A percentile compares a stretch with the other conserved stretches of the same genome.
These are phyloP conservation scores for Aspergillus ochraceus DNA, from an alignment of 2,329 filamentous ascomycete genomes.

Conservation along the genomic window DNA sequence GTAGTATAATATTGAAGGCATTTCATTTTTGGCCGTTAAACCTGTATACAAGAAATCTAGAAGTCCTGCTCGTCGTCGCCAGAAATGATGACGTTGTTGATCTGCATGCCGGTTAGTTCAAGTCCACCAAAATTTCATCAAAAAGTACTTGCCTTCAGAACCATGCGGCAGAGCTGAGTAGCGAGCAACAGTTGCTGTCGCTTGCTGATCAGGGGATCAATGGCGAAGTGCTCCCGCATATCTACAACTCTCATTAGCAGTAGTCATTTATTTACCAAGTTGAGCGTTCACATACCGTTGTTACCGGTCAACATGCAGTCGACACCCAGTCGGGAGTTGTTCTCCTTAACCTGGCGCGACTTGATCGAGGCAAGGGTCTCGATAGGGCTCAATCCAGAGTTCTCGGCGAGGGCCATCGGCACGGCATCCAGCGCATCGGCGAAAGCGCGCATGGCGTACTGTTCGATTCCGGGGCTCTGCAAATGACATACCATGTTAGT, in stretches of 20 bases:
- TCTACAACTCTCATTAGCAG: conserved; percentile 49
- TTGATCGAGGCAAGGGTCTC: conserved; percentile 94
- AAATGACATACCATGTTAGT: conserved; percentile 4
- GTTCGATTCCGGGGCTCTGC: conserved; percentile 88
- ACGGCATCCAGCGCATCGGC: conserved; percentile 90
- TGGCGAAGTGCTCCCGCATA: conserved; percentile 97
- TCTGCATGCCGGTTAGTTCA: conserved; percentile 38
- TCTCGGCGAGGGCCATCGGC: conserved; percentile 95
- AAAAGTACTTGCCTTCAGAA: conserved; percentile 69
- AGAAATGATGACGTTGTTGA: conserved; percentile 92
- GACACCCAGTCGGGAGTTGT: conserved; percentile 77
- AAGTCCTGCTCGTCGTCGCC: conserved; percentile 86
- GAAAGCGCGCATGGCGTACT: conserved; percentile 98
- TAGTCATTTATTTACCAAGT: not conserved
- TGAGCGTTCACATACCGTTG: conserved; percentile 64
- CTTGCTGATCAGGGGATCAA: conserved; percentile 97
- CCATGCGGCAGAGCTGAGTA: conserved; percentile 97
- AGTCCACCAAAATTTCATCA: not conserved
- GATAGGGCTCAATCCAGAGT: conserved; percentile 93
- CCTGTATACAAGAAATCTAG: conserved; percentile 50
- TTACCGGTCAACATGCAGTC: conserved; percentile 96
- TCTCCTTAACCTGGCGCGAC: conserved; percentile 90
- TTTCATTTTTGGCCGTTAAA: conserved; percentile 19
- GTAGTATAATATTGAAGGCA: conserved; percentile 15
- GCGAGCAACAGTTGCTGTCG: conserved; percentile 94